Base-by-base conservation (phyloP, 2,329 filamentous ascomycete species). In the Colletotrichum somersetense region DNA sequence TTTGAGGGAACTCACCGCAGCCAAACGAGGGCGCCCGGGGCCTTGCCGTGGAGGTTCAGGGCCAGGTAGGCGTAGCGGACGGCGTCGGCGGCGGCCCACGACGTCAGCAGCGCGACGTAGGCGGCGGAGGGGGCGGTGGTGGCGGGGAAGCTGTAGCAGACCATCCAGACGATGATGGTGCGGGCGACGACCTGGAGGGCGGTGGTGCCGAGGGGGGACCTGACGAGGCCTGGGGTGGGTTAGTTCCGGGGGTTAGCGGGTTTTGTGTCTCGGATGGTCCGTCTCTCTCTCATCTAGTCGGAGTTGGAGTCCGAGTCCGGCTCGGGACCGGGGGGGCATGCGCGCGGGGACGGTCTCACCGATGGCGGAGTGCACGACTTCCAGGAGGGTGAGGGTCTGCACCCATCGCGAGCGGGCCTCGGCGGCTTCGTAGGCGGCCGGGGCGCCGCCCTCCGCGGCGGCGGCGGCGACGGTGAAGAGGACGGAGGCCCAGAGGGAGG, bases 11-110 rank as follows among this genome's bases (percentile, higher is more conserved):
- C 55, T 55, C 38, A 72, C 77, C 95, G 87, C 81, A 97, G 84
- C 93, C 94, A 97, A 44, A 90, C 90, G 79, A 97, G 87, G 71
- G 87, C 84, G 0, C 77, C 79, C 0, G 95, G 93, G n/a, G 92
- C 89, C 71, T 83, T 80, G 26, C 89, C 86, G 73, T 86, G 83
- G 40, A 96, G 88, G 76, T 90, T 91, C 77, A 95, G 87, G 46
- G 93, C 92, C 81, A 98, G 98, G 86, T 93, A 98, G 62, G 89
- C 89, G 87, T 99, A 99, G 65, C 96, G 92, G 77, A 98, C 92
- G 64, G 97, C 92, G 84, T 99, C 96, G 69, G 96, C 97, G 69
- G 93, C 82, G 73, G 91, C 92, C 96, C 96, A 98, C 30, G 96
- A 95, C 66, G 92, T 77, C 68, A 98, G 87, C 93, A 97, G 94